Evolutionary conservation across 2,329 filamentous ascomycete genomes (phyloP), one percentile per base, ranked within the genome.

Genomic region (Aspergillus nomiae): DNA sequence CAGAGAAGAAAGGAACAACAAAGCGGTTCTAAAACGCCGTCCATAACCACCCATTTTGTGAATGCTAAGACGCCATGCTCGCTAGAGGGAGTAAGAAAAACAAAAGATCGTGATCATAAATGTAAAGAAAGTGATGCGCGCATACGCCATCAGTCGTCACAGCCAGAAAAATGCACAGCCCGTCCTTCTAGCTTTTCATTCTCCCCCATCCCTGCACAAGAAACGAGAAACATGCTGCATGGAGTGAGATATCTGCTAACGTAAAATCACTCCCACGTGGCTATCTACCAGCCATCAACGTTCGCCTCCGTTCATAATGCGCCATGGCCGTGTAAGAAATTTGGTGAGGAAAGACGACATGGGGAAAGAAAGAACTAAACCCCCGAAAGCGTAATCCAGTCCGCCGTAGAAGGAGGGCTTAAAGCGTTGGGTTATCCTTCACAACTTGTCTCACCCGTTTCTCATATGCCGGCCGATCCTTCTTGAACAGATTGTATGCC

Each of bases 401-500:
- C 32, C 16, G 21, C n/a, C 12, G 32, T 41, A 55, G 34, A 32
- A 34, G 16, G 8, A n/a, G 10, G 28, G 26, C 58, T 69, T 80
- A 92, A 59, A 90, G 90, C 56, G 91, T 89, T 16, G 91, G 92
- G 77, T 98, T 97, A 69, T 97, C 93, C 71, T 88, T 90, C 62
- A 99, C 95, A 24, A 97, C 89, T 64, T 91, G 89, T 74, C 88
- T 89, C 66, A 99, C 89, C 67, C 94, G 91, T 78, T 89, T 90
- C 81, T 98, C 94, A 74, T 99, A 99, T 62, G 94, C 93, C 21
- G 80, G 80, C 50, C 88, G 86, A 74, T 99, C 94, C 77, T 93
- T 93, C 84, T 96, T 97, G 78, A 92, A 98, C 12, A 99, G 84
- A 73, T 97, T 97, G 82, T 98, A 99, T 0, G 95, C 96, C 70